These are phyloP conservation scores for Gastrodia elata DNA, from an alignment of 106 monocot species.

Conservation along the genomic window DNA sequence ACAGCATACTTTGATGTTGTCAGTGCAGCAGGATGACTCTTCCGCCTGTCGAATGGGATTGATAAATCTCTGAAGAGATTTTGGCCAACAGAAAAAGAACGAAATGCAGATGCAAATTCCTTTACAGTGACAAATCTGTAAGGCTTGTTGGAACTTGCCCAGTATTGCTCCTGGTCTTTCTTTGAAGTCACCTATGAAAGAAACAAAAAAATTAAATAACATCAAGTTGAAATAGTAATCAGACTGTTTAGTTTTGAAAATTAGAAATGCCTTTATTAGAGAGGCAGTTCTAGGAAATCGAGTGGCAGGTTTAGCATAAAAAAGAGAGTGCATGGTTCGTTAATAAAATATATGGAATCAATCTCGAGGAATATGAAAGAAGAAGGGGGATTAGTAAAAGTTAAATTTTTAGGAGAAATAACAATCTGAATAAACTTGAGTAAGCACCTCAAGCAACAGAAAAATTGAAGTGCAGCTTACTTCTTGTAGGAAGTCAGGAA, in stretches of 20 bases:
- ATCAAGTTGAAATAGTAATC: background rate
- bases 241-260: background rate
- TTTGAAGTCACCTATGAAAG: constrained; percentile 35
- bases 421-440: background rate
- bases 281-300: background rate
- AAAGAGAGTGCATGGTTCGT: background rate
- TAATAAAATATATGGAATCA: background rate
- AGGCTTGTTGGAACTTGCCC: constrained; percentile 18
- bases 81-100: constrained; percentile 26
- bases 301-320: background rate
- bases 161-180: constrained; percentile 43
- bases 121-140: constrained; percentile 21
- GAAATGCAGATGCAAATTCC: constrained; percentile 33
- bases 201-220: background rate
- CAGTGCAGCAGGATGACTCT: constrained; percentile 36
- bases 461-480: background rate
- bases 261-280: background rate
- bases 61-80: constrained; percentile 21
- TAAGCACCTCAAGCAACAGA: background rate
- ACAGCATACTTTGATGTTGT: constrained; percentile 30
- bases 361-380: background rate
- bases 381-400: background rate
- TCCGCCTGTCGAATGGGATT: constrained; percentile 25
- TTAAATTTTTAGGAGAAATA: background rate
- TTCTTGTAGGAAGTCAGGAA: constrained; percentile 10